phyloP scores from a whole-genome alignment of 164 flowering plant species.

The Vitis rotundifolia region DNA sequence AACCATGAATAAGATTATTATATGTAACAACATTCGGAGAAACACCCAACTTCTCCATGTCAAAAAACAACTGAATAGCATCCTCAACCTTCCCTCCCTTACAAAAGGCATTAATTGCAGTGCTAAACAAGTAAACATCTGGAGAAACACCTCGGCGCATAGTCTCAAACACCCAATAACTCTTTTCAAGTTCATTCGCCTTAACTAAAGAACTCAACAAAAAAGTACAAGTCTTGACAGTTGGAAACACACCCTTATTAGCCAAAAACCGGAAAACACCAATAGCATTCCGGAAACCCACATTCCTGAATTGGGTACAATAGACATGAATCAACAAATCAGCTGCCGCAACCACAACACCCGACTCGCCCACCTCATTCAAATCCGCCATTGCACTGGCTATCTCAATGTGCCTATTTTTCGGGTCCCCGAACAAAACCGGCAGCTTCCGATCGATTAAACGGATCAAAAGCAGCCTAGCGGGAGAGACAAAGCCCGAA shows the following conservation, averaged over 20 bases:
- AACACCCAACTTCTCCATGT: slow-evolving; percentile 56
- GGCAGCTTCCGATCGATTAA: slow-evolving; percentile 63
- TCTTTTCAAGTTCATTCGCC: slow-evolving; percentile 42
- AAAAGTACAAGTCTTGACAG: slow-evolving; percentile 59
- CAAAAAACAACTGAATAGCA: slow-evolving; percentile 50
- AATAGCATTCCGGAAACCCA: slow-evolving; percentile 36
- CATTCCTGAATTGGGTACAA: slow-evolving; percentile 48
- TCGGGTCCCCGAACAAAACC: slow-evolving; percentile 19
- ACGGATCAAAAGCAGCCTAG: slow-evolving; percentile 63
- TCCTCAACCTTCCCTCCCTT: slow-evolving; percentile 54
- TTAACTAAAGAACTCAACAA: slow-evolving; percentile 60
- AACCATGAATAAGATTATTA: slow-evolving; percentile 68
- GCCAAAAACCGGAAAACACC: slow-evolving; percentile 52
- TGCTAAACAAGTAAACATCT: slow-evolving; percentile 57
- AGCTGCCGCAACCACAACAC: slow-evolving; percentile 18
- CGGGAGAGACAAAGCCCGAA: slow-evolving; percentile 39
- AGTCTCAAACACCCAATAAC: slow-evolving; percentile 43
- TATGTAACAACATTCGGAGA: slow-evolving; percentile 61
- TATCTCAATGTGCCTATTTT: slow-evolving; percentile 42
- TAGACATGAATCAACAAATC: slow-evolving; percentile 71
- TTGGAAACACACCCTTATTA: slow-evolving; percentile 46
- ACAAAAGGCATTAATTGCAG: slow-evolving; percentile 59
- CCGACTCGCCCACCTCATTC: slow-evolving; percentile 7
- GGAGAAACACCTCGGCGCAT: slow-evolving; percentile 35
- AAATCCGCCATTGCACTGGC: slow-evolving; percentile 30